Evolutionary conservation across 2,329 filamentous ascomycete genomes (phyloP), one percentile per base, ranked within the genome.

Genomic region (Calonectria multiphialidica): DNA sequence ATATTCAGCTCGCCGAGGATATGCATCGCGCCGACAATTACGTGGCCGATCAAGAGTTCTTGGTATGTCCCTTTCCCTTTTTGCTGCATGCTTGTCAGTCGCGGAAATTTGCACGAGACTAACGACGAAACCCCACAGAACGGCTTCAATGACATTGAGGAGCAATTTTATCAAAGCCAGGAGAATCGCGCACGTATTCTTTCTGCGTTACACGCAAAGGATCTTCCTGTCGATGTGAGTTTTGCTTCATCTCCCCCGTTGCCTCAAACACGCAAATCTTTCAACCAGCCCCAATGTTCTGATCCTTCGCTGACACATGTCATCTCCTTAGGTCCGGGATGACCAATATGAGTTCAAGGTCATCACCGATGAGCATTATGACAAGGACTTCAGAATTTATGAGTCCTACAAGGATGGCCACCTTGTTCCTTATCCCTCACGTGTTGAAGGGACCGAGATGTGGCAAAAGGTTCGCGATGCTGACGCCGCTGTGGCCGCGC

Each of bases 141-240:
- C 53, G 82, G 80, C 9, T 62, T 84, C 55, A 79, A 83, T 33
- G 85, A 87, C 45, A 76, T 84, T 30, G 79, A 82, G 49, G 85
- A 86, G 47, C 80, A 80, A 68, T 87, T 86, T 70, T 82, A 84
- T 67, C 86, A 89, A 72, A 83, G 85, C 42, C 84, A 88, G 74
- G 83, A 88, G 64, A 83, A 84, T 53, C 84, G 86, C 66, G 80
- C 87, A 53, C 86, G 88, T 68, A 83, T 86, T 37, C 82, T 90
- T 15, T 82, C 85, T 68, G 79, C 84, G 16, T 81, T 90, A 49
- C 80, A 84, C 47, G 80, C 86, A 65, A 86, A 84, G 67, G 80
- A 82, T 16, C 81, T 89, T 18, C 87, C 88, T 1, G 80, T 86
- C 18, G 87, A 89, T 80, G 88, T 89, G 81, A 86, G 88, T 84